A percentile compares a stretch with the other conserved stretches of the same genome.
phyloP scores from a whole-genome alignment of 2,329 filamentous ascomycete genomes.

The Didymella exigua region DNA sequence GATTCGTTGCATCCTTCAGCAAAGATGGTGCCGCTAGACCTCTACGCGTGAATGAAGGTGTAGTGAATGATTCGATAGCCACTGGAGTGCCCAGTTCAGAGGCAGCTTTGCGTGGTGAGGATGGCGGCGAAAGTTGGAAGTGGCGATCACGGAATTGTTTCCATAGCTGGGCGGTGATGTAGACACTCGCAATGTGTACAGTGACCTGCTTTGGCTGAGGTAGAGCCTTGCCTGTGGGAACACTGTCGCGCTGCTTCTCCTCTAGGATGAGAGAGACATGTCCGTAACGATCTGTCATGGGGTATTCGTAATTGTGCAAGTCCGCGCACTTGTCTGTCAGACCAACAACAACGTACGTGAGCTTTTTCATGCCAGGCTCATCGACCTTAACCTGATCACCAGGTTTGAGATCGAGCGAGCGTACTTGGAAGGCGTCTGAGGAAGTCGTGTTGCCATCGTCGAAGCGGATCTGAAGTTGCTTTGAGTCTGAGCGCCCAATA shows the following conservation, averaged over 20 bases:
- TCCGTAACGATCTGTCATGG: conserved; percentile 51
- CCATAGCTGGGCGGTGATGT: conserved; percentile 54
- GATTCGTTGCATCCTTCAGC: conserved; percentile 33
- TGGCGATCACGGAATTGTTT: conserved; percentile 47
- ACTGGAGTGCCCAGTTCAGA: conserved; percentile 35
- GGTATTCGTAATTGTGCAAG: conserved; percentile 34
- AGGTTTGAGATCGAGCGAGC: conserved; percentile 50
- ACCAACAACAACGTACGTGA: conserved; percentile 52
- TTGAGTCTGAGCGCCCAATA: conserved; percentile 52
- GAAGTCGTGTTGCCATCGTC: conserved; percentile 54
- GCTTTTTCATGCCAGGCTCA: conserved; percentile 50
- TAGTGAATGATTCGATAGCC: conserved; percentile 45
- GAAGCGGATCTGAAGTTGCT: conserved; percentile 55
- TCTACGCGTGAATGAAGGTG: conserved; percentile 59
- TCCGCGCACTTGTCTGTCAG: conserved; percentile 48
- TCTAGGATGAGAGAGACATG: conserved; percentile 49
- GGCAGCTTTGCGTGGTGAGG: conserved; percentile 24
- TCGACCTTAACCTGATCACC: conserved; percentile 58
- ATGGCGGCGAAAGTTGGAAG: conserved; percentile 37
- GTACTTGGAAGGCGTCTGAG: conserved; percentile 48
- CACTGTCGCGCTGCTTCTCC: conserved; percentile 49
- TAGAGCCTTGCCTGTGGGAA: conserved; percentile 27
- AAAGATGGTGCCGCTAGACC: conserved; percentile 31
- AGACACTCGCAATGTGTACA: conserved; percentile 51
- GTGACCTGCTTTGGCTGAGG: conserved; percentile 37